phyloP scores from a whole-genome alignment of 352 stramenopile genomes.

The Pythium plurisporium region DNA sequence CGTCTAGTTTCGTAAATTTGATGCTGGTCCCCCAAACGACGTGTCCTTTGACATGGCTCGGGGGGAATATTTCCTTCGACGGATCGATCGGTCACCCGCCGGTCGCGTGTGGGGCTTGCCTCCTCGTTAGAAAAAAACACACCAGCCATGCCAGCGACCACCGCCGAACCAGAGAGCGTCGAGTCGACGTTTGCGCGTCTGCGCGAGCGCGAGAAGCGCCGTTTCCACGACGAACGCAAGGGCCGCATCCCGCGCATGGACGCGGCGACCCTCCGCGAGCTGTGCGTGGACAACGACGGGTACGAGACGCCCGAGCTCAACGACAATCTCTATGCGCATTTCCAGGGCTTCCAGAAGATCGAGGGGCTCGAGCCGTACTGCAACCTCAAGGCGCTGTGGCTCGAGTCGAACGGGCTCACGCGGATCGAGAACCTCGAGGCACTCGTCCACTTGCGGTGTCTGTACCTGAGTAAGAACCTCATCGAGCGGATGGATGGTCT shows the following conservation, averaged over 20 bases:
- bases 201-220: slow-evolving; percentile 63
- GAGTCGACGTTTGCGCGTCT: slow-evolving; percentile 51
- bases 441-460: slow-evolving; percentile 79
- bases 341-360: slow-evolving; percentile 92
- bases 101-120: too few relatives aligned
- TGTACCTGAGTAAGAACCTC: slow-evolving; percentile 94
- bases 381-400: slow-evolving; percentile 93
- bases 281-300: slow-evolving; percentile 89
- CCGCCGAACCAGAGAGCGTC: slow-evolving; percentile 12
- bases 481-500: slow-evolving; percentile 80
- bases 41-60: slow-evolving; percentile 17
- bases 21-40: slow-evolving; percentile 8
- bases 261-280: slow-evolving; percentile 69
- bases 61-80: neutral
- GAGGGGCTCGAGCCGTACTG: slow-evolving; percentile 93
- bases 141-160: slow-evolving; percentile 33
- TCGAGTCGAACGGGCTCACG: slow-evolving; percentile 92
- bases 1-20: neutral
- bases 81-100: neutral
- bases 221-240: slow-evolving; percentile 59
- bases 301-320: slow-evolving; percentile 95
- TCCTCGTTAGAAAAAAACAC: neutral
- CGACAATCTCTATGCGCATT: slow-evolving; percentile 93
- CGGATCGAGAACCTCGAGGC: slow-evolving; percentile 78
- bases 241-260: slow-evolving; percentile 86